A percentile compares a stretch with the other conserved stretches of the same genome.
Conservation (phyloP, 352 stramenopile genomes). For the Globisporangium acanthophoron region DNA sequence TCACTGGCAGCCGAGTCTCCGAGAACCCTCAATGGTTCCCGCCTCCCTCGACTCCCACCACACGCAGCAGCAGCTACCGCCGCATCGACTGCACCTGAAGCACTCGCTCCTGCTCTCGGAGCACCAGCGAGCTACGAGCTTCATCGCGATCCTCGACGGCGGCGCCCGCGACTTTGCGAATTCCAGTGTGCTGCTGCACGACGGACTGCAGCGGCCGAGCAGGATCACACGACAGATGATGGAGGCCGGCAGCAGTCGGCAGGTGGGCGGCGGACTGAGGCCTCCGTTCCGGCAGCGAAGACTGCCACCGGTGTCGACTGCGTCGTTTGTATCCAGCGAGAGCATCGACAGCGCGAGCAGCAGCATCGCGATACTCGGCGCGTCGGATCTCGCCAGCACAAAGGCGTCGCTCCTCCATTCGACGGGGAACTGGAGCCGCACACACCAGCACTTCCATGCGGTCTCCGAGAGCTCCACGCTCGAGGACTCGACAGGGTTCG, state of each 20-base stretch:
- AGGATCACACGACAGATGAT: slow-evolving; percentile 13
- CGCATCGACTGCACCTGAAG: background rate
- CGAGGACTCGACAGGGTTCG: background rate
- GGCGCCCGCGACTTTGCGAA: slow-evolving; percentile 1
- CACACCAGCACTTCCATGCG: background rate
- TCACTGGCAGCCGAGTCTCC: background rate
- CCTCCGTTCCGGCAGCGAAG: background rate
- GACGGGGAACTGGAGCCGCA: background rate
- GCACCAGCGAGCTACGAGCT: slow-evolving; percentile 3
- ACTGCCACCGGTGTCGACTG: background rate
- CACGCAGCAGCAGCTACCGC: background rate
- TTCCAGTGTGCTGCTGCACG: slow-evolving; percentile 1
- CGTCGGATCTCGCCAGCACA: background rate
- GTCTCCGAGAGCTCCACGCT: background rate
- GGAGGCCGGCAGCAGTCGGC: background rate
- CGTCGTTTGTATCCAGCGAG: background rate
- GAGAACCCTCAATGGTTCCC: background rate
- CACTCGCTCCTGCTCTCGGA: background rate
- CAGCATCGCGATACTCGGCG: background rate
- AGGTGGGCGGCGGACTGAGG: too few relatives aligned
- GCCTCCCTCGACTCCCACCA: background rate
- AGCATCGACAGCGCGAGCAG: background rate
- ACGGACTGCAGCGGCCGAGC: slow-evolving; percentile 5
- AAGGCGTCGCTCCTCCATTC: background rate
- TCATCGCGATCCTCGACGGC: slow-evolving; percentile 8